phyloP scores from a whole-genome alignment of 768 basidiomycete genomes.

The Gyrodon lividus region DNA sequence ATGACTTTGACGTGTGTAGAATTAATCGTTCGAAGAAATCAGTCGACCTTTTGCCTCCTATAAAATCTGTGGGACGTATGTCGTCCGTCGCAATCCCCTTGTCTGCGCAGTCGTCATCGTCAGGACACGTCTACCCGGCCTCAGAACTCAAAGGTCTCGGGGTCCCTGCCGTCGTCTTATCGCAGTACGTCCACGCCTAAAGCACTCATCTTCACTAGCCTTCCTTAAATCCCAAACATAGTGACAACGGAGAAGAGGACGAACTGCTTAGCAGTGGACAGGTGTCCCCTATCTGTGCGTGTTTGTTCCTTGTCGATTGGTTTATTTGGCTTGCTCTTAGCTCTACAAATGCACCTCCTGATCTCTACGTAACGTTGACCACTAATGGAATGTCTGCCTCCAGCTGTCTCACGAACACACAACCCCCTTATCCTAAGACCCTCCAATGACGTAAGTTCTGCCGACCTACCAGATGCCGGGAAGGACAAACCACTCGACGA shows the following conservation, averaged over 20 bases:
- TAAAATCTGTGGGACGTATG: slow-evolving; percentile 22
- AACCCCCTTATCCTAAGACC: slow-evolving; percentile 25
- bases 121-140: slow-evolving; percentile 26
- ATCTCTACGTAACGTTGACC: background rate
- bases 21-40: slow-evolving; percentile 36
- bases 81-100: slow-evolving; percentile 30
- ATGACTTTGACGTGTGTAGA: slow-evolving; percentile 19
- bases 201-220: background rate
- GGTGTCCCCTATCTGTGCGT: slow-evolving; percentile 65
- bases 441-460: slow-evolving; percentile 31
- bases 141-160: slow-evolving; percentile 27
- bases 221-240: slow-evolving; percentile 1
- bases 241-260: slow-evolving; percentile 50
- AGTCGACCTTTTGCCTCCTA: slow-evolving; percentile 26
- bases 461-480: slow-evolving; percentile 20
- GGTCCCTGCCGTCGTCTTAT: slow-evolving; percentile 41
- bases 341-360: no score
- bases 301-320: background rate
- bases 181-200: slow-evolving; percentile 31
- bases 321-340: background rate
- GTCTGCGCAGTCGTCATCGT: slow-evolving; percentile 36
- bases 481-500: slow-evolving; percentile 14
- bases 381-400: background rate
- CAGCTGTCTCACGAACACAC: slow-evolving; percentile 25
- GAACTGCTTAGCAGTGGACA: slow-evolving; percentile 78